phyloP scores from a whole-genome alignment of 352 stramenopile species.

The Phytophthora citricola region DNA sequence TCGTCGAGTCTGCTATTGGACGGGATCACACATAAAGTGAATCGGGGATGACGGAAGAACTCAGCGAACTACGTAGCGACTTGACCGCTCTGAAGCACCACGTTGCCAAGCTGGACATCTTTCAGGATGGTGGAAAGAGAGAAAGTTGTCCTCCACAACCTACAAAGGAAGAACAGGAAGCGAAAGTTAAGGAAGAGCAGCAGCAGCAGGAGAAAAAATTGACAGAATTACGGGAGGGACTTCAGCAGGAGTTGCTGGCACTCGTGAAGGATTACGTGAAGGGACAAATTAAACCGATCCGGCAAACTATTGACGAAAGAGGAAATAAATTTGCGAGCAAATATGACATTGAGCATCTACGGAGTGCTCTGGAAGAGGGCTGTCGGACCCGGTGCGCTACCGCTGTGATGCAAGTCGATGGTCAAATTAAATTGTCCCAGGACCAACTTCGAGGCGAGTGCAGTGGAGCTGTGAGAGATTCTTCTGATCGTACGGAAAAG shows the following conservation, averaged over 20 bases:
- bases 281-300: slow-evolving; percentile 21
- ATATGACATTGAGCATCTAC: slow-evolving; percentile 30
- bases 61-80: slow-evolving; percentile 61
- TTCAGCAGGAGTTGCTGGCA: slow-evolving; percentile 26
- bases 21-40: slow-evolving; percentile 69
- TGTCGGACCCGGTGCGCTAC: slow-evolving; percentile 26
- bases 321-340: slow-evolving; percentile 21
- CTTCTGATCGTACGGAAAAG: slow-evolving; percentile 21
- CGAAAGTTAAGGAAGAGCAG: slow-evolving; percentile 28
- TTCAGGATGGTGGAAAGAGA: slow-evolving; percentile 24
- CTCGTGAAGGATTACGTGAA: slow-evolving; percentile 31
- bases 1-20: slow-evolving; percentile 69
- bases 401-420: slow-evolving; percentile 14
- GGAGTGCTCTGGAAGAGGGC: slow-evolving; percentile 21
- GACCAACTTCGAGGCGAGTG: slow-evolving; percentile 27
- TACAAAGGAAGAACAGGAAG: slow-evolving; percentile 29
- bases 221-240: slow-evolving; percentile 18
- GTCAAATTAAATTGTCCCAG: slow-evolving; percentile 18
- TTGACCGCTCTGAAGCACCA: slow-evolving; percentile 63
- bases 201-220: slow-evolving; percentile 31
- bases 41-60: slow-evolving; percentile 59
- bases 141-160: slow-evolving; percentile 4
- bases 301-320: slow-evolving; percentile 18
- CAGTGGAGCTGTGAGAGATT: slow-evolving; percentile 14
- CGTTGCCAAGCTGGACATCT: slow-evolving; percentile 48